Evolutionary conservation across 1,139 yeast species (phyloP).

Genomic region (Saccharomyces pastorianus): DNA sequence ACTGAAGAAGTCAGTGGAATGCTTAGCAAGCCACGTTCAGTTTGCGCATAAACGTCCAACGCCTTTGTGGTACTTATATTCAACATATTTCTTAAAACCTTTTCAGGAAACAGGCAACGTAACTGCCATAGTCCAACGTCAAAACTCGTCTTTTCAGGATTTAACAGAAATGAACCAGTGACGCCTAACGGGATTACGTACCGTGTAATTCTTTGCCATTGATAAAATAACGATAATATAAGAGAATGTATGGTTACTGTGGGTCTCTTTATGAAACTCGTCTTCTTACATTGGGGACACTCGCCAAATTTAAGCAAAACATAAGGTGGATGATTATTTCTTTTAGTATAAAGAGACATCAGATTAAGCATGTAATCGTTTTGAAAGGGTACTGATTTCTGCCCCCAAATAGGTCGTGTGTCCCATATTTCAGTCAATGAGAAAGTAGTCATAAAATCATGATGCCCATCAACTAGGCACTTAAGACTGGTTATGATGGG

Average conservation of each 20-base stretch:
- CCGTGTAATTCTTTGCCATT: slow-evolving; percentile 3
- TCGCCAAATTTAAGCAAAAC: slow-evolving; percentile 3
- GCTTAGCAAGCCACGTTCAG: slow-evolving; percentile 11
- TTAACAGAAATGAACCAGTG: slow-evolving; percentile 5
- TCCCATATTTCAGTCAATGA: neutral
- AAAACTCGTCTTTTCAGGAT: slow-evolving; percentile 10
- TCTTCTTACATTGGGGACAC: neutral
- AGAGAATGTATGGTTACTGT: neutral
- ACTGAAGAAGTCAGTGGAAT: slow-evolving; percentile 12
- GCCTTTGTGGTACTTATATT: slow-evolving; percentile 28
- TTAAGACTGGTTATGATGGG: neutral
- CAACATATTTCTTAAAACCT: slow-evolving; percentile 31
- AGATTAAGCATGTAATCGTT: neutral
- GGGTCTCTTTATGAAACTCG: neutral
- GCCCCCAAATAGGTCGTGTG: slow-evolving; percentile 8
- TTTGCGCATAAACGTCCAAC: slow-evolving; percentile 14
- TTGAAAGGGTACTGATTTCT: slow-evolving; percentile 7
- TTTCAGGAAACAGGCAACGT: slow-evolving; percentile 26
- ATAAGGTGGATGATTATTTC: neutral
- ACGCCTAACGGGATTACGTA: slow-evolving; percentile 5
- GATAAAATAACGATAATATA: slow-evolving; percentile 3
- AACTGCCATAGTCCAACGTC: slow-evolving; percentile 17
- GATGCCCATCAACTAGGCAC: neutral
- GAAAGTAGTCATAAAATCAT: neutral
- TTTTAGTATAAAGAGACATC: neutral